phyloP scores from a whole-genome alignment of 2,329 filamentous ascomycete genomes.

The Trichophyton equinum region DNA sequence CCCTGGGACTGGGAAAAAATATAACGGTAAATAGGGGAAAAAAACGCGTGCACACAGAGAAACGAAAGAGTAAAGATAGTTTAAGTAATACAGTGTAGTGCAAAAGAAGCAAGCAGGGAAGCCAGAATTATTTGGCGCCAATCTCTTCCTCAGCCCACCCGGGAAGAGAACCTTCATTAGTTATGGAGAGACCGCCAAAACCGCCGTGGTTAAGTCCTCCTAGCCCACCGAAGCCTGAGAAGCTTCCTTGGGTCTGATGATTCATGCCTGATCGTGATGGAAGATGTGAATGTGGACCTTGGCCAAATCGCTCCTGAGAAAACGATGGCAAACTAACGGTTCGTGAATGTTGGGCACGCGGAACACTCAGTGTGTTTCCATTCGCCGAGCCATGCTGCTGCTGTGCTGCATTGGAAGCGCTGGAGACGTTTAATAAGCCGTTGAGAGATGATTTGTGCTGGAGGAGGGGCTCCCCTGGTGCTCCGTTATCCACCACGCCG shows the following conservation, averaged over 20 bases:
- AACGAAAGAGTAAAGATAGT: constrained; percentile 7
- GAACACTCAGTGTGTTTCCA: constrained; percentile 41
- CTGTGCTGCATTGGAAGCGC: constrained; percentile 44
- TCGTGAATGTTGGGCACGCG: constrained; percentile 54
- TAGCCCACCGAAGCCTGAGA: constrained; percentile 47
- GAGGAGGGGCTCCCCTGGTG: constrained; percentile 36
- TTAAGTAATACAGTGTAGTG: constrained; percentile 8
- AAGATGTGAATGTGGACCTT: constrained; percentile 24
- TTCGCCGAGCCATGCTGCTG: constrained; percentile 43
- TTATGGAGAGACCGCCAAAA: constrained; percentile 46
- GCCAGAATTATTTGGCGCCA: constrained; percentile 37
- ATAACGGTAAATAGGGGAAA: neutral
- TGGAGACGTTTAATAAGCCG: constrained; percentile 43
- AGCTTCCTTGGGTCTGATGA: constrained; percentile 39
- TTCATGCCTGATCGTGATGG: constrained; percentile 27
- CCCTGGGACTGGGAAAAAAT: neutral
- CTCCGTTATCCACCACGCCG: constrained; percentile 50
- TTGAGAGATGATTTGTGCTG: constrained; percentile 50
- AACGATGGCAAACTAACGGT: constrained; percentile 78
- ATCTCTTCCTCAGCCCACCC: constrained; percentile 55
- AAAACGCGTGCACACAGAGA: too few species aligned
- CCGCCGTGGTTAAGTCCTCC: constrained; percentile 45
- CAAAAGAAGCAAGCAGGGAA: constrained; percentile 9
- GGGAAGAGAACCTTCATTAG: constrained; percentile 44
- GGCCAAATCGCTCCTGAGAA: constrained; percentile 45